Evolutionary conservation across 192 early-diverging fungal genomes (phyloP).

Genomic region (Coemansia sp.): DNA sequence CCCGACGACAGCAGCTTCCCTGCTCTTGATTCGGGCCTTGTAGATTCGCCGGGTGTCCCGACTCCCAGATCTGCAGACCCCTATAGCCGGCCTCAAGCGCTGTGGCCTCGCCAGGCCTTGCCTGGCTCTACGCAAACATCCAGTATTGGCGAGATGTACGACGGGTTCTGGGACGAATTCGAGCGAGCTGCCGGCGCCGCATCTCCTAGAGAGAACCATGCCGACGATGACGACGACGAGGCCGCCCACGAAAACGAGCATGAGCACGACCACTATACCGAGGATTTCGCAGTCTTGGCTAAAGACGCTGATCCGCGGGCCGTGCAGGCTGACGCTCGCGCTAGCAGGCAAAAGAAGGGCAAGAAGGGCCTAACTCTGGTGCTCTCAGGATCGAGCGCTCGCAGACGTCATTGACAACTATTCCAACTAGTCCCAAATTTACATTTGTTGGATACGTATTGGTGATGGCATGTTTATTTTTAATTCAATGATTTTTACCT

Average conservation of each 20-base stretch:
- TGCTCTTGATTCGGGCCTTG: conserved; percentile 12
- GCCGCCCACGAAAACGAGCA: neutral
- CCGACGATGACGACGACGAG: conserved; percentile 12
- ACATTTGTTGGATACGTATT: too few species aligned
- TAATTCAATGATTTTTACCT: conserved; percentile 10
- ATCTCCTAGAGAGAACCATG: neutral
- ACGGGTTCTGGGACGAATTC: conserved; percentile 43
- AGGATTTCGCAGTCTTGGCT: conserved; percentile 22
- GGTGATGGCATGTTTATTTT: neutral
- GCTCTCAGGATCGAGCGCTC: conserved; percentile 34
- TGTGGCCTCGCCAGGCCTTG: conserved; percentile 44
- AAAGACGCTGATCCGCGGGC: conserved; percentile 10
- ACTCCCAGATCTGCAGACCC: neutral
- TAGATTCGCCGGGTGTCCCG: neutral
- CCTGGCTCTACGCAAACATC: neutral
- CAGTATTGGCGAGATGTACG: conserved; percentile 1
- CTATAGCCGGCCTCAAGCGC: neutral
- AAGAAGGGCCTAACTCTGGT: conserved; percentile 38
- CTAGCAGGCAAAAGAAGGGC: conserved; percentile 6
- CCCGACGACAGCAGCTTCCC: conserved; percentile 43
- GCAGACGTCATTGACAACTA: conserved; percentile 28
- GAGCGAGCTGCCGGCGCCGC: conserved; percentile 20
- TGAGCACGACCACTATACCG: conserved; percentile 12
- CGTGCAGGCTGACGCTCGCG: neutral
- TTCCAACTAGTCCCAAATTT: neutral